A percentile compares a stretch with the other conserved stretches of the same genome.
Evolutionary conservation across 2,329 filamentous ascomycete genomes (phyloP).

Genomic region (Arthrinium puccinioides): DNA sequence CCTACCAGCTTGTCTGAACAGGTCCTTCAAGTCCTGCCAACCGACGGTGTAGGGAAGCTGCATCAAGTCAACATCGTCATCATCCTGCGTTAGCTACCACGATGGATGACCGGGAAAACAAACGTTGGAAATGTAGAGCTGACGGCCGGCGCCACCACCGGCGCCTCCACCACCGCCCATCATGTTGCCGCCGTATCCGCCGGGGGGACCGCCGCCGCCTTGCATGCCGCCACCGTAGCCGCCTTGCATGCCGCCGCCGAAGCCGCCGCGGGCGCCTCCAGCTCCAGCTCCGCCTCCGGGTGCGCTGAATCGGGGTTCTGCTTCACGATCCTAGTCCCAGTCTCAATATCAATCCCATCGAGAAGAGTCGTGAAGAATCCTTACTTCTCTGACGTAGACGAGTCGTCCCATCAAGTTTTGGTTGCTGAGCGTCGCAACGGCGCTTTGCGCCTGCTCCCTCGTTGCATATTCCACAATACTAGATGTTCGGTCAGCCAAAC

Average conservation of each 20-base stretch:
- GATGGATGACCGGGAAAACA: constrained; percentile 43
- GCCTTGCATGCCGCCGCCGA: constrained; percentile 41
- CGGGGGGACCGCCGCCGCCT: constrained; percentile 29
- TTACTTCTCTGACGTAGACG: constrained; percentile 95
- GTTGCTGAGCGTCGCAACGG: constrained; percentile 96
- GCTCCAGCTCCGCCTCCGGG: constrained; percentile 50
- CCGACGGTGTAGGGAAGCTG: constrained; percentile 95
- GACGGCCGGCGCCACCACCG: constrained; percentile 60
- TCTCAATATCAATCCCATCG: constrained; percentile 7
- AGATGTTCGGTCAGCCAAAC: constrained; percentile 6
- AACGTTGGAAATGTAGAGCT: constrained; percentile 98
- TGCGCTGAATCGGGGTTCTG: constrained; percentile 91
- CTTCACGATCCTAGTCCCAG: constrained; percentile 75
- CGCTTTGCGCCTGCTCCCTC: constrained; percentile 96
- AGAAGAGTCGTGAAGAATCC: constrained; percentile 16
- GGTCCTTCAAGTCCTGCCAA: constrained; percentile 98
- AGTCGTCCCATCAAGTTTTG: constrained; percentile 98
- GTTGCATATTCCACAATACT: constrained; percentile 99
- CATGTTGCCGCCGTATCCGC: constrained; percentile 44
- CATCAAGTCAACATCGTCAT: constrained; percentile 20
- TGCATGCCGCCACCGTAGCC: constrained; percentile 54
- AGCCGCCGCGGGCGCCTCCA: constrained; percentile 46
- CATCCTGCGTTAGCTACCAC: constrained; percentile 9
- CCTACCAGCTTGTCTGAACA: constrained; percentile 97
- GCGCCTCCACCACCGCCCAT: constrained; percentile 39